A percentile compares a stretch with the other conserved stretches of the same genome.
Evolutionary conservation across 2,329 filamentous ascomycete species (phyloP).

Genomic region (Lachnellula hyalina): DNA sequence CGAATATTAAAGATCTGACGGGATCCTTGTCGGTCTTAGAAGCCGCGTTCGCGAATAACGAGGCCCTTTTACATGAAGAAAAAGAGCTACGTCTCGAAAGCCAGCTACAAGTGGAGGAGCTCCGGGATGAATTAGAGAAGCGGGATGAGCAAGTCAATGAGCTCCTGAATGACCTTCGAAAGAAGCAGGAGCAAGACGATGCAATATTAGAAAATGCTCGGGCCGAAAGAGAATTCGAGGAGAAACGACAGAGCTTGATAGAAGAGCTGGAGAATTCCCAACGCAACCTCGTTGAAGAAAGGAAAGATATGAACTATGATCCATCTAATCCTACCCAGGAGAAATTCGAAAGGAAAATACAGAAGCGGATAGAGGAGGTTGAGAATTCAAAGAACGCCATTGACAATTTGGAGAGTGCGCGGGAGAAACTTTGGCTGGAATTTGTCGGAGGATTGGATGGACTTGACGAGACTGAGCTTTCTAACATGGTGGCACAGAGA

Average conservation of each 20-base stretch:
- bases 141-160: neutral
- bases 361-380: neutral
- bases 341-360: neutral
- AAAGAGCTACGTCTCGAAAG: neutral
- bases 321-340: neutral
- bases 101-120: neutral
- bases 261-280: neutral
- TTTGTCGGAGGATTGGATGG: conserved; percentile 3
- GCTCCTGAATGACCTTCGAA: too few relatives aligned
- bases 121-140: neutral
- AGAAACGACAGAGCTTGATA: neutral
- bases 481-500: neutral
- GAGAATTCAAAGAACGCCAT: neutral
- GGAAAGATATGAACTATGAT: neutral
- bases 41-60: neutral
- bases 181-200: neutral
- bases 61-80: neutral
- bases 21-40: neutral
- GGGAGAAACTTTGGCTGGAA: neutral
- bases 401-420: neutral
- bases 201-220: neutral
- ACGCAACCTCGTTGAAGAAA: neutral
- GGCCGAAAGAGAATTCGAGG: neutral
- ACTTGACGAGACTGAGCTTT: neutral
- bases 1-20: neutral